Conservation (phyloP, 768 basidiomycete genomes). For the Amanita rimosa region DNA sequence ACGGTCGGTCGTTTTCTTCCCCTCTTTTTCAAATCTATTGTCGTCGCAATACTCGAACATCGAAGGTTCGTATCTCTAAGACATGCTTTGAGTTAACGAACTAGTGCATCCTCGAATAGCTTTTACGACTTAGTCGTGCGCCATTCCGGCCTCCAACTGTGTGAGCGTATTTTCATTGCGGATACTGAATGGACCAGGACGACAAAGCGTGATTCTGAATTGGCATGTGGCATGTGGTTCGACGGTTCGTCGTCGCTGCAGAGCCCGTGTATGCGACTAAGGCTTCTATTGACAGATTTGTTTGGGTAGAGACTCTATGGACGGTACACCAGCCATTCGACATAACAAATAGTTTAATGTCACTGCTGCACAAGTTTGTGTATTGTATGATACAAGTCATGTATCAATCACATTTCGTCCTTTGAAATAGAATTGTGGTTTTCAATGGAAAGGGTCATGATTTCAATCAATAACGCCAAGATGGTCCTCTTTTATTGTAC, state of each 20-base stretch:
- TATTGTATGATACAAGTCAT: too few relatives aligned
- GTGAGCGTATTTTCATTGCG: neutral
- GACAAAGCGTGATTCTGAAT: neutral
- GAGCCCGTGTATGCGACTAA: neutral
- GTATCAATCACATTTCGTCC: too few relatives aligned
- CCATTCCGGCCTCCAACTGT: neutral
- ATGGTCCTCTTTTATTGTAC: constrained; percentile 97
- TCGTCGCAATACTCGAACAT: neutral
- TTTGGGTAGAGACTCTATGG: neutral
- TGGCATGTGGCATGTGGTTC: neutral
- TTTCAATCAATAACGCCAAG: constrained; percentile 78
- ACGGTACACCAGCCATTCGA: neutral
- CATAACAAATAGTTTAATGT: neutral
- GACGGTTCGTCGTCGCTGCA: constrained; percentile 3
- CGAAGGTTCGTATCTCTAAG: constrained; percentile 5
- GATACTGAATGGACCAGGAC: neutral
- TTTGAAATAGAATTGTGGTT: too few relatives aligned
- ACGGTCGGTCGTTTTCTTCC: constrained; percentile 6
- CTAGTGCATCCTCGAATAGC: neutral
- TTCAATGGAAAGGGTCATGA: too few relatives aligned
- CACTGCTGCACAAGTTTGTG: too few relatives aligned
- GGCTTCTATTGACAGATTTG: neutral
- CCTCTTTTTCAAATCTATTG: neutral
- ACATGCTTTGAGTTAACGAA: neutral
- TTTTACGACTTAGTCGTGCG: neutral